phyloP scores from a whole-genome alignment of 331 rosid genomes.

The Arachis monticola region DNA sequence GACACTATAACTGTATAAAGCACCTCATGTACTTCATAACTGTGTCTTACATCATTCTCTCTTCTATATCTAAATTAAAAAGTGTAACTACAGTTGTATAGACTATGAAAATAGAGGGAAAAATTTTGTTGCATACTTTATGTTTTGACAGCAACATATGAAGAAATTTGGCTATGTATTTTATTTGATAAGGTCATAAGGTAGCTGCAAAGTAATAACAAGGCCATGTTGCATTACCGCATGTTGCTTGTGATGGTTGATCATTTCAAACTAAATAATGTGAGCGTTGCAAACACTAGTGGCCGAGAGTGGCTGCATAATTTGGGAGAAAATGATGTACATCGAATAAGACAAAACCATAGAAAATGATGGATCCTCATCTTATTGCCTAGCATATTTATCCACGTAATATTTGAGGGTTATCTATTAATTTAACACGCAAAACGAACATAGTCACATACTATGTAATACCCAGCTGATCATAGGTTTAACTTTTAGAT shows the following conservation, averaged over 20 bases:
- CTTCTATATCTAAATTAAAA: no score
- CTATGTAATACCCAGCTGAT: neutral
- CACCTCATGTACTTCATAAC: no score
- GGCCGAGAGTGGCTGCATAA: conserved; percentile 1
- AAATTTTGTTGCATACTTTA: neutral
- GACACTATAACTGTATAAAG: no score
- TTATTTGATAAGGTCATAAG: no score
- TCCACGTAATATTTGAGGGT: neutral
- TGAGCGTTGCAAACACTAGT: neutral
- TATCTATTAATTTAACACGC: neutral
- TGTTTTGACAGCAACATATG: neutral
- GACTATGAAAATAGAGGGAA: no score
- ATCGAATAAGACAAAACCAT: neutral
- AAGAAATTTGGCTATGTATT: neutral
- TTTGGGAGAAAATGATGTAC: neutral
- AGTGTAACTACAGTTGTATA: no score
- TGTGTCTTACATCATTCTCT: no score
- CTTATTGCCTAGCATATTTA: neutral
- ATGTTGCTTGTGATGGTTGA: neutral
- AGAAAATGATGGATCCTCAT: neutral
- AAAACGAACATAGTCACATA: neutral
- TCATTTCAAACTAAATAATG: neutral
- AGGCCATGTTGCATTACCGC: neutral
- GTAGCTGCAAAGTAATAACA: neutral
- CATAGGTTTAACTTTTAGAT: neutral